A percentile compares a stretch with the other conserved stretches of the same genome.
These are phyloP conservation scores for Ophiostoma angusticollis DNA, from an alignment of 2,329 filamentous ascomycete species.

Conservation along the genomic window DNA sequence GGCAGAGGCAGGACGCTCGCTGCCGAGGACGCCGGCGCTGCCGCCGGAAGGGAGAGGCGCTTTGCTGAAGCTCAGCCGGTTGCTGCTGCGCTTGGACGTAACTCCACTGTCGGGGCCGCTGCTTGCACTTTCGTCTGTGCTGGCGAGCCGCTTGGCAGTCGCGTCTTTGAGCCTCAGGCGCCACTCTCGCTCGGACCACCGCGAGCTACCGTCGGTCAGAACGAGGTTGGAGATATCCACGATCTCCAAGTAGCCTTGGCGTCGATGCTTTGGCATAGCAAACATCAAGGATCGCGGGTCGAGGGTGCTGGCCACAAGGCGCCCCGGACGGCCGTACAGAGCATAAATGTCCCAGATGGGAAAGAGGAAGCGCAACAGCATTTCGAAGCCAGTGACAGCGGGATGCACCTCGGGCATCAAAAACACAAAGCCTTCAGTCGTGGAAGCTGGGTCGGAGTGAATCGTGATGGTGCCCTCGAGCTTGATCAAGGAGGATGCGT, in stretches of 20 bases:
- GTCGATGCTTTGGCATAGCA: slow-evolving; percentile 78
- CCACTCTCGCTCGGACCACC: slow-evolving; percentile 84
- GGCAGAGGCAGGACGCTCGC: not conserved
- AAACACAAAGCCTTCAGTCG: slow-evolving; percentile 88
- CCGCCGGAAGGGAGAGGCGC: slow-evolving; percentile 11
- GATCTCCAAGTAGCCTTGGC: slow-evolving; percentile 84
- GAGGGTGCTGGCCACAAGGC: slow-evolving; percentile 74
- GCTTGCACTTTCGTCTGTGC: slow-evolving; percentile 35
- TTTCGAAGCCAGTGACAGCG: slow-evolving; percentile 89
- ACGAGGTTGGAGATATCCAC: slow-evolving; percentile 75
- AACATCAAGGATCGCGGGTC: slow-evolving; percentile 93
- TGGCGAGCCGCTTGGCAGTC: slow-evolving; percentile 66
- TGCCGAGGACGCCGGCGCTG: slow-evolving; percentile 19
- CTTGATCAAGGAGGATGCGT: slow-evolving; percentile 88
- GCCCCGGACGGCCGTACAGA: slow-evolving; percentile 78
- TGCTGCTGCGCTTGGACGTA: slow-evolving; percentile 45
- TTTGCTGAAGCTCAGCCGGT: slow-evolving; percentile 40
- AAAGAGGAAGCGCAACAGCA: slow-evolving; percentile 84
- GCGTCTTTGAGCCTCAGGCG: slow-evolving; percentile 77
- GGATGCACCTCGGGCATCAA: slow-evolving; percentile 92
- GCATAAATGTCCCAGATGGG: slow-evolving; percentile 88
- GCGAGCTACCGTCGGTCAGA: slow-evolving; percentile 58
- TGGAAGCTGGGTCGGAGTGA: slow-evolving; percentile 63
- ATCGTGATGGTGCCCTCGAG: slow-evolving; percentile 85
- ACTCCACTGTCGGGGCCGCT: slow-evolving; percentile 30